Conservation (phyloP, 1,284 basidiomycete species). For the Erythrobasidium hasegawianum region DNA sequence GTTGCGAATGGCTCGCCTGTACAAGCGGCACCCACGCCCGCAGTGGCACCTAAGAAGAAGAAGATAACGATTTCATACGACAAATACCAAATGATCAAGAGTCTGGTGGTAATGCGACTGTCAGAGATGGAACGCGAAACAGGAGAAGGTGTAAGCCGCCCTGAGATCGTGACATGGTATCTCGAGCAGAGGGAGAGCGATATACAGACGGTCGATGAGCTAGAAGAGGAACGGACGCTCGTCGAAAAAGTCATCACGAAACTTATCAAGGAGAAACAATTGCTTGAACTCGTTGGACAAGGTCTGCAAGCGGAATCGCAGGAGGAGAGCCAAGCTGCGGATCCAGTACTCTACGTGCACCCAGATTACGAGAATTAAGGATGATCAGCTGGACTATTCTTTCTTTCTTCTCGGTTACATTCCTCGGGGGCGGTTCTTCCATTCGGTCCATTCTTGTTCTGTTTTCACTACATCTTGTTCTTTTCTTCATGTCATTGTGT, state of each 20-base stretch:
- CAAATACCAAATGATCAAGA: conserved; percentile 86
- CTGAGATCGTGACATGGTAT: conserved; percentile 95
- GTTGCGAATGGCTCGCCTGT: conserved; percentile 2
- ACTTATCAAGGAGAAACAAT: conserved; percentile 68
- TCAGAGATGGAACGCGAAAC: conserved; percentile 71
- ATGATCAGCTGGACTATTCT: not conserved
- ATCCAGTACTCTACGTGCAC: conserved; percentile 42
- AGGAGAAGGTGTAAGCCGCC: conserved; percentile 72
- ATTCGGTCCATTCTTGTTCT: not conserved
- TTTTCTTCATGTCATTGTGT: too few species aligned
- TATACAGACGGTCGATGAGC: conserved; percentile 75
- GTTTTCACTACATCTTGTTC: too few species aligned
- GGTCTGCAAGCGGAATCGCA: conserved; percentile 34
- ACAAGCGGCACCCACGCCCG: conserved; percentile 43
- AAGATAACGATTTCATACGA: conserved; percentile 93
- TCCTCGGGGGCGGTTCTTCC: not conserved
- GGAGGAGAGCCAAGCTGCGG: conserved; percentile 32
- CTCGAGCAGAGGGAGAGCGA: conserved; percentile 82
- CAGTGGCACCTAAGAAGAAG: conserved; percentile 55
- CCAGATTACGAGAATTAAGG: conserved; percentile 44
- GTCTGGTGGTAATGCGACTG: conserved; percentile 78
- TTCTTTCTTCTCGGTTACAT: not conserved
- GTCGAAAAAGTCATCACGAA: conserved; percentile 84
- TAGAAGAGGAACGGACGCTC: conserved; percentile 88
- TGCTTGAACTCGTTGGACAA: conserved; percentile 44